These are phyloP conservation scores for Clarireedia paspali DNA, from an alignment of 2,329 filamentous ascomycete genomes.

Conservation along the genomic window DNA sequence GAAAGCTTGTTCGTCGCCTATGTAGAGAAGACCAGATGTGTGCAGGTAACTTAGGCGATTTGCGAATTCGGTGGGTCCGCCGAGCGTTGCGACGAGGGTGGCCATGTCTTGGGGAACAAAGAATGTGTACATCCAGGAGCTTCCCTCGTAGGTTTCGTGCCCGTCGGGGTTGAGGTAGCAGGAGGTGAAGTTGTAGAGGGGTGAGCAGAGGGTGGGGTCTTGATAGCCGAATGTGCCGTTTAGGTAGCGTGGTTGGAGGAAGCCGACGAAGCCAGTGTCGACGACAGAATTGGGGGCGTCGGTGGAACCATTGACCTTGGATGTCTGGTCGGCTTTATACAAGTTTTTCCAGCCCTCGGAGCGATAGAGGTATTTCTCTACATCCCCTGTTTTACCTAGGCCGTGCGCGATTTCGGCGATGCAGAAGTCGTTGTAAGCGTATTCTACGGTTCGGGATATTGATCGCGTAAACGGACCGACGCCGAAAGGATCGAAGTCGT, in stretches of 20 bases:
- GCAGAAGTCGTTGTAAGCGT: slow-evolving; percentile 68
- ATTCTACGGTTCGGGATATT: slow-evolving; percentile 66
- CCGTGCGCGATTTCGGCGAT: slow-evolving; percentile 52
- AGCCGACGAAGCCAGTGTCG: slow-evolving; percentile 58
- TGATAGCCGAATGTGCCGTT: slow-evolving; percentile 64
- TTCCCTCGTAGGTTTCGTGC: slow-evolving; percentile 63
- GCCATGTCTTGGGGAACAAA: slow-evolving; percentile 44
- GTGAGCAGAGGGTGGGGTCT: slow-evolving; percentile 57
- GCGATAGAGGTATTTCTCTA: slow-evolving; percentile 18
- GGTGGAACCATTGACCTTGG: slow-evolving; percentile 39
- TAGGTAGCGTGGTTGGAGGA: slow-evolving; percentile 59
- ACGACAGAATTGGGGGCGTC: too few species aligned
- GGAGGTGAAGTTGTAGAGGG: slow-evolving; percentile 21
- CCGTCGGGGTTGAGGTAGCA: slow-evolving; percentile 25
- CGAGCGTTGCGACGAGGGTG: slow-evolving; percentile 49
- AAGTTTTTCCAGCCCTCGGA: slow-evolving; percentile 51
- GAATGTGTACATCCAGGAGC: slow-evolving; percentile 59
- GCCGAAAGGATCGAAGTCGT: slow-evolving; percentile 58
- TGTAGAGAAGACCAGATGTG: slow-evolving; percentile 52
- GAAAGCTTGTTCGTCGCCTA: slow-evolving; percentile 61
- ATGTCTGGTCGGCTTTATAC: slow-evolving; percentile 48
- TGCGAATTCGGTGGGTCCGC: slow-evolving; percentile 51
- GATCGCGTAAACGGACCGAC: slow-evolving; percentile 62
- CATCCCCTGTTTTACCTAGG: slow-evolving; percentile 47
- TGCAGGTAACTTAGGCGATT: slow-evolving; percentile 58